These are phyloP conservation scores for Dactylis glomerata DNA, from an alignment of 176 grass and related monocot species.

Conservation along the genomic window DNA sequence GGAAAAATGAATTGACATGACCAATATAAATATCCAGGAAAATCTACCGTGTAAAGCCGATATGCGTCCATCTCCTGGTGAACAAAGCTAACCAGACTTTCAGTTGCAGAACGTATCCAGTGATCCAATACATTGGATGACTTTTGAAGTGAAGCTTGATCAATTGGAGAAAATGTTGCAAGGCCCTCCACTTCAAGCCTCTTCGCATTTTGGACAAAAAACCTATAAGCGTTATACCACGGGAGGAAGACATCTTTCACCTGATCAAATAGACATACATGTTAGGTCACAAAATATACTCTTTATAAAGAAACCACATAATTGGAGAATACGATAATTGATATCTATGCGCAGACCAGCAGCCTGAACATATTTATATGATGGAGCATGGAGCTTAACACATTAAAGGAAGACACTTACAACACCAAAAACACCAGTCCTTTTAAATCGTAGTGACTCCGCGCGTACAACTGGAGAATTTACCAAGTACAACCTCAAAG, in stretches of 20 bases:
- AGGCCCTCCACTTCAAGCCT: conserved; percentile 91
- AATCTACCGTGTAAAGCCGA: conserved; percentile 78
- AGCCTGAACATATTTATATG: conserved; percentile 9
- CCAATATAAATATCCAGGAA: conserved; percentile 27
- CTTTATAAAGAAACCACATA: conserved; percentile 25
- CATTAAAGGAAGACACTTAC: conserved; percentile 53
- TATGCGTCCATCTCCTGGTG: conserved; percentile 97
- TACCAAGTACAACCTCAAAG: conserved; percentile 87
- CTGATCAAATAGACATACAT: conserved; percentile 44
- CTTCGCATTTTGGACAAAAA: conserved; percentile 98
- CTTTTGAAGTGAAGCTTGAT: conserved; percentile 57
- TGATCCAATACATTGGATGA: conserved; percentile 97
- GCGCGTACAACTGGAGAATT: conserved; percentile 98
- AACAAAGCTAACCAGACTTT: conserved; percentile 95
- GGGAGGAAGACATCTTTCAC: conserved; percentile 99
- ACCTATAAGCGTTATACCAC: conserved; percentile 98
- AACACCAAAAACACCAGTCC: conserved; percentile 84
- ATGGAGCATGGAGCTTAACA: background rate
- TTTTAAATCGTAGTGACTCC: conserved; percentile 90
- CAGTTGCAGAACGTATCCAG: conserved; percentile 97
- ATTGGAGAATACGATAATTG: background rate
- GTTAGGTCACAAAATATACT: background rate
- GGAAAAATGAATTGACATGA: conserved; percentile 10
- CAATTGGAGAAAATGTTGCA: conserved; percentile 59
- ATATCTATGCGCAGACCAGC: conserved; percentile 25